phyloP scores from a whole-genome alignment of 495 filamentous ascomycete species.

The Haplographium delicatum region DNA sequence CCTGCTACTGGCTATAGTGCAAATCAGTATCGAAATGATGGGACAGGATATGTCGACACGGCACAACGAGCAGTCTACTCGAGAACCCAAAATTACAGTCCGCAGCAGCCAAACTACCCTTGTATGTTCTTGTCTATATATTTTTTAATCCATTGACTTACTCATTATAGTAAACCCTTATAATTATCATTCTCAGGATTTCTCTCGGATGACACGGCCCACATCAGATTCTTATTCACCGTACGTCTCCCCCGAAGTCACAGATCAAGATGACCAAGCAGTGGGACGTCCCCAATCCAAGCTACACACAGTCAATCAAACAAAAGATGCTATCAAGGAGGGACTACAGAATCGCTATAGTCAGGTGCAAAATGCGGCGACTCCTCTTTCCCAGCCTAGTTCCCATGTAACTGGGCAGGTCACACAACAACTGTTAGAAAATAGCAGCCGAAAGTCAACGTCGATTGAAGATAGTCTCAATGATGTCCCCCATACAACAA shows the following conservation, averaged over 20 bases:
- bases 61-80: constrained; percentile 18
- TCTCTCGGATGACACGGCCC: constrained; percentile 17
- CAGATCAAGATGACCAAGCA: constrained; percentile 25
- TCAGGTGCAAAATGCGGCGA: not conserved
- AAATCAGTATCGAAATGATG: constrained; percentile 15
- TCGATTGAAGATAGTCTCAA: not conserved
- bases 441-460: not conserved
- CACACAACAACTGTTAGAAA: not conserved
- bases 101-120: constrained; percentile 7
- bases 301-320: constrained; percentile 4
- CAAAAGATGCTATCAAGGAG: not conserved
- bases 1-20: constrained; percentile 11
- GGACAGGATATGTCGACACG: constrained; percentile 15
- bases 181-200: constrained; percentile 26
- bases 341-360: constrained; percentile 1
- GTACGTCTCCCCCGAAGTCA: constrained; percentile 40
- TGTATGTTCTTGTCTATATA: constrained; percentile 2
- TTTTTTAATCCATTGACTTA: constrained; percentile 4
- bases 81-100: constrained; percentile 9
- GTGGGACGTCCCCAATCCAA: not conserved
- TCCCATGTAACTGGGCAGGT: not conserved
- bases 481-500: not conserved
- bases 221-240: constrained; percentile 49
- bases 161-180: constrained; percentile 18
- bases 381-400: not conserved